Evolutionary conservation across 106 monocot genomes (phyloP).

Genomic region (Platanthera guangdongensis): DNA sequence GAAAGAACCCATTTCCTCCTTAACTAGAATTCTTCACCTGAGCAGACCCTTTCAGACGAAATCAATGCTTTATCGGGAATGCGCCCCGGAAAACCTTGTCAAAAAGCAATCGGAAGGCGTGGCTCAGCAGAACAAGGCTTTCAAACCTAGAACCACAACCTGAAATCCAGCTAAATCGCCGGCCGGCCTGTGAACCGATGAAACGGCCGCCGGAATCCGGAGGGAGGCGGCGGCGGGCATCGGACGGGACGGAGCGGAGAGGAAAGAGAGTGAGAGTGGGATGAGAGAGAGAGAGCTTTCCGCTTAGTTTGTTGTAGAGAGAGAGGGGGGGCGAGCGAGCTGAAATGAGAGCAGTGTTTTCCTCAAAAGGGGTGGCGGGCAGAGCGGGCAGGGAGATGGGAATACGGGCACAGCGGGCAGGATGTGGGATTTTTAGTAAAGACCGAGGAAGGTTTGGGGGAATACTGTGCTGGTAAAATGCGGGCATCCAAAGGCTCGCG

Average conservation of each 20-base stretch:
- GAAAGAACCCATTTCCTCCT: neutral
- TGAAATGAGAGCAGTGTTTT: conserved; percentile 2
- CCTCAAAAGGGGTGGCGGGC: conserved; percentile 23
- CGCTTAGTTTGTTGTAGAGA: neutral
- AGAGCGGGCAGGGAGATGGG: conserved; percentile 10
- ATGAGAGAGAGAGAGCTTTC: neutral
- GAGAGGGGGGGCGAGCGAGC: conserved; percentile 12
- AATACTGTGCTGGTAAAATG: no score
- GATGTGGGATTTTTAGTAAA: conserved; percentile 27
- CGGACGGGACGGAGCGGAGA: conserved; percentile 7
- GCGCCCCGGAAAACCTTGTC: neutral
- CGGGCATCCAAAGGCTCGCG: no score
- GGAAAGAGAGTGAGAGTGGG: neutral
- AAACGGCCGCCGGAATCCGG: neutral
- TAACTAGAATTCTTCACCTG: neutral
- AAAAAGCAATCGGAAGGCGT: neutral
- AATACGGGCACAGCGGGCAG: conserved; percentile 18
- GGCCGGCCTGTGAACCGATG: neutral
- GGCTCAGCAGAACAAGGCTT: neutral
- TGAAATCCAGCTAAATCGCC: neutral
- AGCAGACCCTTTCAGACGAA: neutral
- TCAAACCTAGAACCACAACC: neutral
- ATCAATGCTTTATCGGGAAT: conserved; percentile 1
- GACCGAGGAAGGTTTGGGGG: neutral
- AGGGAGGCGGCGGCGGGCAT: conserved; percentile 14